A percentile compares a stretch with the other conserved stretches of the same genome.
Conservation (phyloP, 2,329 filamentous ascomycete genomes). For the Waltergamsia citrina region DNA sequence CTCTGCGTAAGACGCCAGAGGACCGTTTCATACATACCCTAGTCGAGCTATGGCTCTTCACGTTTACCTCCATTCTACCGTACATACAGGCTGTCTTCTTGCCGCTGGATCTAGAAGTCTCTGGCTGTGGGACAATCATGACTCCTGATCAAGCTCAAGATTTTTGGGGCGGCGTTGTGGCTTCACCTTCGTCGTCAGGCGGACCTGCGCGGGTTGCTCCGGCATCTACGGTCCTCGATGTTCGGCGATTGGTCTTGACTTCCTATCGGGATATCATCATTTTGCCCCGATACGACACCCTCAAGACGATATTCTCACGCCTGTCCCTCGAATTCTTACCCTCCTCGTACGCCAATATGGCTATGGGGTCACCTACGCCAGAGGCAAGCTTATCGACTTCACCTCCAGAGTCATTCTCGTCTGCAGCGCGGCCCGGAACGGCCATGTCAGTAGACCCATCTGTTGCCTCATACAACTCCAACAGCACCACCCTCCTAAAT, state of each 20-base stretch:
- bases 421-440: slow-evolving; percentile 54
- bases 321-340: slow-evolving; percentile 73
- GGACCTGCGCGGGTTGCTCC: slow-evolving; percentile 32
- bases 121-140: slow-evolving; percentile 73
- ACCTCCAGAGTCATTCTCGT: slow-evolving; percentile 34
- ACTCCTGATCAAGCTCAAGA: slow-evolving; percentile 70
- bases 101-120: slow-evolving; percentile 86
- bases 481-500: slow-evolving; percentile 70
- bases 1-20: slow-evolving; percentile 67
- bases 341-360: slow-evolving; percentile 39
- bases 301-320: slow-evolving; percentile 85
- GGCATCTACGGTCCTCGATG: slow-evolving; percentile 57
- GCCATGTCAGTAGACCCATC: slow-evolving; percentile 66
- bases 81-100: slow-evolving; percentile 95
- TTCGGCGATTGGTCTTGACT: slow-evolving; percentile 79
- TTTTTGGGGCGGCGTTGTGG: slow-evolving; percentile 73
- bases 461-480: slow-evolving; percentile 71
- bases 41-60: slow-evolving; percentile 89
- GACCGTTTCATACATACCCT: slow-evolving; percentile 83
- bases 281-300: slow-evolving; percentile 75
- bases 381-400: slow-evolving; percentile 42
- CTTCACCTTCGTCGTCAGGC: slow-evolving; percentile 22
- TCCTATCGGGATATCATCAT: slow-evolving; percentile 86
- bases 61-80: slow-evolving; percentile 81
- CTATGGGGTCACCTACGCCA: slow-evolving; percentile 37